phyloP scores from a whole-genome alignment of 169 alveolate genomes.

The Plasmodium chabaudi region DNA sequence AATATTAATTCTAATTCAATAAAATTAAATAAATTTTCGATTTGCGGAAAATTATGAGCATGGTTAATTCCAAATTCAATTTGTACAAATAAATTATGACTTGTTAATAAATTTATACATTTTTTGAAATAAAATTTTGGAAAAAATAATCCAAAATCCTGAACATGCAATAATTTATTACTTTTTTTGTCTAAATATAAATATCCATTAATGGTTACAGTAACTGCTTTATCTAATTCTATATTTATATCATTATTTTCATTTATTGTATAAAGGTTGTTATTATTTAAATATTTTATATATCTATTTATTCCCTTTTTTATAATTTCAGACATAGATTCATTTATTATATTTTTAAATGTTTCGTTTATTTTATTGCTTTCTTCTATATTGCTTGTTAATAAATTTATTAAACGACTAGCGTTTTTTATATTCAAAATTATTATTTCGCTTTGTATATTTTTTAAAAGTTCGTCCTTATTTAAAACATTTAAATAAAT shows the following conservation, averaged over 20 bases:
- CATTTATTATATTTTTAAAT: conserved; percentile 10
- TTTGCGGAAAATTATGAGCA: not conserved
- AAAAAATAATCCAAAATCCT: conserved; percentile 60
- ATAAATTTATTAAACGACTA: conserved; percentile 12
- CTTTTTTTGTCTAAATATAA: conserved; percentile 19
- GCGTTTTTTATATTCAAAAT: conserved; percentile 40
- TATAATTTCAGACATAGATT: conserved; percentile 25
- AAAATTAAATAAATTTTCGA: conserved; percentile 20
- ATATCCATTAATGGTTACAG: conserved; percentile 49
- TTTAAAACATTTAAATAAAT: conserved; percentile 32
- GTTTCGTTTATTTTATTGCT: not conserved
- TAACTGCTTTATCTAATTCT: conserved; percentile 5
- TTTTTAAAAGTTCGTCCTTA: conserved; percentile 12
- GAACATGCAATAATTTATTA: conserved; percentile 4
- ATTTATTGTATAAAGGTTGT: conserved; percentile 8
- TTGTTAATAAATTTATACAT: conserved; percentile 26
- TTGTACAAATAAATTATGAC: conserved; percentile 30
- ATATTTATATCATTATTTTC: not conserved
- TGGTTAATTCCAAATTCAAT: conserved; percentile 28
- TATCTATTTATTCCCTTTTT: conserved; percentile 19
- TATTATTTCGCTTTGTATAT: conserved; percentile 39
- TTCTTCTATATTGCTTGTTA: conserved; percentile 11
- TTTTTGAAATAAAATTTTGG: conserved; percentile 26
- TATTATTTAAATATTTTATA: conserved; percentile 13
- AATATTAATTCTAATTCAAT: conserved; percentile 27